Base-by-base conservation (phyloP, 202 grass and related monocot genomes). In the Hordeum pubiflorum region DNA sequence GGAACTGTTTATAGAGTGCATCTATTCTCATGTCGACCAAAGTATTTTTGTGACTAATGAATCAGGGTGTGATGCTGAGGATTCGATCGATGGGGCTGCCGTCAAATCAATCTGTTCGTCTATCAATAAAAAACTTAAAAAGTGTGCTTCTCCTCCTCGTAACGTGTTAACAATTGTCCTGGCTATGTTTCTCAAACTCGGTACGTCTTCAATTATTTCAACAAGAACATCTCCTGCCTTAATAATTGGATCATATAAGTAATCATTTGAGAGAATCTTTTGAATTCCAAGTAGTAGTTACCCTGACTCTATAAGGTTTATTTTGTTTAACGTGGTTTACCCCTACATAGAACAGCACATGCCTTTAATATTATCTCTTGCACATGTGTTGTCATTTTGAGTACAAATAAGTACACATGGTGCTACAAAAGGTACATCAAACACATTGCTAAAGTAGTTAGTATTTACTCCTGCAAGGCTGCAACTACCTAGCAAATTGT, bases 111-210 rank as follows among this genome's bases (percentile, higher is more conserved):
- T 97, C 40, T 91, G 90, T 94, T 91, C 73, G 50, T 83, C 85
- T 69, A 77, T 97, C 36, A 85, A 76, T 79, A 87, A 84, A 80
- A 87, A 77, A 81, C 88, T 97, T 73, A 70, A 14, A 37, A 41
- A 29, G 4, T 72, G 84, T 81, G 69, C 76, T 58, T 21, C 24
- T 70, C 90, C 92, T 88, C 58, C 88, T 8, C 79, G 71, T 24
- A 86, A 65, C 79, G 68, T 97, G 40, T 87, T 94, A 85, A 73
- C 15, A 36, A 14, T 92, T 41, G 77, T 92, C 64, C 83, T 87
- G 74, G 82, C 86, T 89, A 84, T 94, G 81, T 93, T 97, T 79
- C 84, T 97, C 58, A 93, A 88, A 75, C 90, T 97, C 69, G 95
- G 95, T 97, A 97, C 86, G 88, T 86, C 79, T 64, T 81, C 71